Conservation (phyloP, 768 basidiomycete species). For the Rhodotorula paludigena region DNA sequence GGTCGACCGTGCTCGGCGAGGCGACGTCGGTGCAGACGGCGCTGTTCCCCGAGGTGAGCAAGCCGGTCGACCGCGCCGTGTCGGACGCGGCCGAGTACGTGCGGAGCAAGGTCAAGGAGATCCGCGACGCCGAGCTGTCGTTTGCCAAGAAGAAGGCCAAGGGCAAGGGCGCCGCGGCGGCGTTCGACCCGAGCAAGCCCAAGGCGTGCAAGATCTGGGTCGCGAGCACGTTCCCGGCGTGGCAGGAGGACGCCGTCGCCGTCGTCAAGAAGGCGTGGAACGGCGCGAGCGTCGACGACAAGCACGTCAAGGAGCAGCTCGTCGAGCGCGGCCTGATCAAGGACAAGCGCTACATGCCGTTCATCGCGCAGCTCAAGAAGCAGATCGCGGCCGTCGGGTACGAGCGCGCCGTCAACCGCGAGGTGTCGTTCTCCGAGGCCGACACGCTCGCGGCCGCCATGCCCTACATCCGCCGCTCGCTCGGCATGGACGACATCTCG, state of each 20-base stretch:
- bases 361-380: slow-evolving; percentile 77
- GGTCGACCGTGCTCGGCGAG: slow-evolving; percentile 65
- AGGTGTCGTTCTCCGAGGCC: slow-evolving; percentile 74
- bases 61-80: slow-evolving; percentile 59
- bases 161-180: slow-evolving; percentile 52
- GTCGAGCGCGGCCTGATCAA: slow-evolving; percentile 74
- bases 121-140: slow-evolving; percentile 77
- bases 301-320: slow-evolving; percentile 64
- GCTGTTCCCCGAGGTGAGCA: slow-evolving; percentile 67
- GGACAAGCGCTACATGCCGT: slow-evolving; percentile 90
- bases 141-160: slow-evolving; percentile 75
- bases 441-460: slow-evolving; percentile 64
- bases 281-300: slow-evolving; percentile 67
- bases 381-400: slow-evolving; percentile 46
- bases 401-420: slow-evolving; percentile 71
- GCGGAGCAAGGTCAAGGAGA: slow-evolving; percentile 81
- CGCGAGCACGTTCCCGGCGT: slow-evolving; percentile 81
- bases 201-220: slow-evolving; percentile 86
- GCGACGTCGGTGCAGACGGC: slow-evolving; percentile 74
- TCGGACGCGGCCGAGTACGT: slow-evolving; percentile 78
- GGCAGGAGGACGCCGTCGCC: slow-evolving; percentile 81
- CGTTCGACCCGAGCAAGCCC: slow-evolving; percentile 71
- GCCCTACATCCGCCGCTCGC: slow-evolving; percentile 69
- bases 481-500: slow-evolving; percentile 50
- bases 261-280: slow-evolving; percentile 45